Evolutionary conservation across 2,329 filamentous ascomycete genomes (phyloP).

Genomic region (Sphaceloma murrayae): DNA sequence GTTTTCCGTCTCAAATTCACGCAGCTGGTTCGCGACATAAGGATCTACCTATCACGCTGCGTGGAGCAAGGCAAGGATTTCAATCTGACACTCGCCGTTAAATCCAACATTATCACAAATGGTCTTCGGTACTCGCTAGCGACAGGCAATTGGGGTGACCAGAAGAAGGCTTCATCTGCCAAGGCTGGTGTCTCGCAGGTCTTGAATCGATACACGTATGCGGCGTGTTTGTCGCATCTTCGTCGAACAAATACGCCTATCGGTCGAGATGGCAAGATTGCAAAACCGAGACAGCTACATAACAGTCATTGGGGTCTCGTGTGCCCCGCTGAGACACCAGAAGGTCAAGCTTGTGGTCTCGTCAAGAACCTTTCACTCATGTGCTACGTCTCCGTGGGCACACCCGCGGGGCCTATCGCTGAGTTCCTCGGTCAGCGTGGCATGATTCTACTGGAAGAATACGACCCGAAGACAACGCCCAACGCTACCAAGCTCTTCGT

Average conservation of each 20-base stretch:
- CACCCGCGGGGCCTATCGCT: conserved; percentile 77
- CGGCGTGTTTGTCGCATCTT: conserved; percentile 92
- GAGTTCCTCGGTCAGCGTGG: conserved; percentile 93
- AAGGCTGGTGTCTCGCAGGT: conserved; percentile 98
- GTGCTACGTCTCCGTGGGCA: conserved; percentile 96
- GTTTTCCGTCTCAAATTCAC: conserved; percentile 88
- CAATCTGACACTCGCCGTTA: conserved; percentile 82
- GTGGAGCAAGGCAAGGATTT: conserved; percentile 85
- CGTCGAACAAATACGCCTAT: conserved; percentile 96
- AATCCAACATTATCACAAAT: conserved; percentile 81
- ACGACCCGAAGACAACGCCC: conserved; percentile 56
- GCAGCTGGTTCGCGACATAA: conserved; percentile 82
- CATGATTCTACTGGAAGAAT: conserved; percentile 96
- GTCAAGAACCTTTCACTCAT: conserved; percentile 97
- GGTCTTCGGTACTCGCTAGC: conserved; percentile 94
- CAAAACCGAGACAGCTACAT: conserved; percentile 93
- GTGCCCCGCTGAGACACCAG: conserved; percentile 92
- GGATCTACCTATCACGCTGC: conserved; percentile 82
- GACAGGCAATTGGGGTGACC: conserved; percentile 98
- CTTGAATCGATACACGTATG: conserved; percentile 93
- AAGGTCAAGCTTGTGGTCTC: conserved; percentile 94
- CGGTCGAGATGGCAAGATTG: conserved; percentile 93
- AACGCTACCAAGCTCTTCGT: conserved; percentile 97
- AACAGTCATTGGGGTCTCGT: conserved; percentile 98
- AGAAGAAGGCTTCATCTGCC: conserved; percentile 92